A percentile compares a stretch with the other conserved stretches of the same genome.
phyloP scores from a whole-genome alignment of 768 basidiomycete species.

The Candolleomyces efflorescens region DNA sequence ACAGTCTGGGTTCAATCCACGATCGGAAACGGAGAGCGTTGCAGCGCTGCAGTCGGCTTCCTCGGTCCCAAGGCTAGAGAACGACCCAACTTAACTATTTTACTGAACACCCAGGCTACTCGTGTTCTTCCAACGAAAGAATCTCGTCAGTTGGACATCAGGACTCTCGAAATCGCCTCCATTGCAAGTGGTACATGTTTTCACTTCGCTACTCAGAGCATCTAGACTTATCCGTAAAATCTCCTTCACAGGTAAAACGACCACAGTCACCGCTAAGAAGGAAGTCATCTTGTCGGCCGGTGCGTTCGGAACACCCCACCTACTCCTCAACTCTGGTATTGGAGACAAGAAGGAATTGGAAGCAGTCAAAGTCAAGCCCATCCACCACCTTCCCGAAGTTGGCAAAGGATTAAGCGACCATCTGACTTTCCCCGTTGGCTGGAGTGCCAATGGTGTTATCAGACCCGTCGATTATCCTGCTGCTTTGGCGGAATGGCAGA shows the following conservation, averaged over 20 bases:
- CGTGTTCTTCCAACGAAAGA: constrained; percentile 10
- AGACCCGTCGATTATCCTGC: constrained; percentile 4
- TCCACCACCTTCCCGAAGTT: constrained; percentile 22
- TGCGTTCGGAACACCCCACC: constrained; percentile 26
- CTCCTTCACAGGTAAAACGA: not conserved
- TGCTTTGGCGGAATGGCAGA: constrained; percentile 7
- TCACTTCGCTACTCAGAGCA: too few species aligned
- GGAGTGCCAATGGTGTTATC: constrained; percentile 18
- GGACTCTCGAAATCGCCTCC: not conserved
- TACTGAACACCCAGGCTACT: constrained; percentile 15
- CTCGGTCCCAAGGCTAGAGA: constrained; percentile 15
- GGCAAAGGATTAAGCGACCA: constrained; percentile 27
- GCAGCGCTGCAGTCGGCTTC: constrained; percentile 22
- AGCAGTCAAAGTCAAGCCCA: constrained; percentile 14
- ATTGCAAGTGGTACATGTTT: not conserved
- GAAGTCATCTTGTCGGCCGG: constrained; percentile 45
- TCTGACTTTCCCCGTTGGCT: constrained; percentile 19
- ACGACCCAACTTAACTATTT: constrained; percentile 17
- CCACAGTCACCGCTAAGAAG: constrained; percentile 31
- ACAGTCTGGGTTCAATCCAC: constrained; percentile 19
- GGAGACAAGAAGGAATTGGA: constrained; percentile 18
- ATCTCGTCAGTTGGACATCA: not conserved
- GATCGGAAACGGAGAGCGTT: constrained; percentile 17
- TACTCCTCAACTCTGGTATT: constrained; percentile 29
- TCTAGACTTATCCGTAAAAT: too few species aligned